Conservation (phyloP, 306 rosid genomes). For the Vigna reflexopilosa region DNA sequence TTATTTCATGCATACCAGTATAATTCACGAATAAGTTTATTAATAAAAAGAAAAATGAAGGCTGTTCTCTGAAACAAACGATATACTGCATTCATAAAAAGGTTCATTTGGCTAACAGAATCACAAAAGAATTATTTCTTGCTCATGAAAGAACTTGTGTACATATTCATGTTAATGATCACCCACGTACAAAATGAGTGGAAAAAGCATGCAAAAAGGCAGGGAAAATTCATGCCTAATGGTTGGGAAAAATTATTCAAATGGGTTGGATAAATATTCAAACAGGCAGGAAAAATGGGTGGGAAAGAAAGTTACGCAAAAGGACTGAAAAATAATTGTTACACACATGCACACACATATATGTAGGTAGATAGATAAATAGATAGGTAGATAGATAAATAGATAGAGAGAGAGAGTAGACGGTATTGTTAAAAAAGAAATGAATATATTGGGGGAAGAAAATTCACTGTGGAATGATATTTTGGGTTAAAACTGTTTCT, state of each 20-base stretch:
- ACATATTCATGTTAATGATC: neutral
- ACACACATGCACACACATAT: neutral
- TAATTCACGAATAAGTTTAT: neutral
- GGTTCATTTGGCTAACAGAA: neutral
- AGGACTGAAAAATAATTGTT: neutral
- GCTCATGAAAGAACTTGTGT: neutral
- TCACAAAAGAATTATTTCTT: neutral
- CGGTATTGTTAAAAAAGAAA: neutral
- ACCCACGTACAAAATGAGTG: neutral
- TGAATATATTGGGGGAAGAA: neutral
- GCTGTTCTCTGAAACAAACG: neutral
- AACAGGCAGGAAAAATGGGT: neutral
- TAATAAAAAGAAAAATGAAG: neutral
- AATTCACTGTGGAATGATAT: neutral
- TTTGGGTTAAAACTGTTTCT: neutral
- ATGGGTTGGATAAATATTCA: neutral
- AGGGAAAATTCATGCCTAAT: neutral
- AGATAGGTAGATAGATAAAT: too few relatives aligned
- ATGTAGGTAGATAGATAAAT: too few relatives aligned
- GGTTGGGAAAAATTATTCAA: neutral
- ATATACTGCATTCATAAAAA: neutral
- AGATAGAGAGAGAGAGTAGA: too few relatives aligned
- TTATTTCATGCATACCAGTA: slow-evolving; percentile 3
- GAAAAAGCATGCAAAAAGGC: neutral
- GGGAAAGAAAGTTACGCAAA: neutral